Percentiles rank a stretch among this genome's conserved stretches.
phyloP scores from a whole-genome alignment of 1,139 yeast species.

The Blastobotrys malaysiensis region DNA sequence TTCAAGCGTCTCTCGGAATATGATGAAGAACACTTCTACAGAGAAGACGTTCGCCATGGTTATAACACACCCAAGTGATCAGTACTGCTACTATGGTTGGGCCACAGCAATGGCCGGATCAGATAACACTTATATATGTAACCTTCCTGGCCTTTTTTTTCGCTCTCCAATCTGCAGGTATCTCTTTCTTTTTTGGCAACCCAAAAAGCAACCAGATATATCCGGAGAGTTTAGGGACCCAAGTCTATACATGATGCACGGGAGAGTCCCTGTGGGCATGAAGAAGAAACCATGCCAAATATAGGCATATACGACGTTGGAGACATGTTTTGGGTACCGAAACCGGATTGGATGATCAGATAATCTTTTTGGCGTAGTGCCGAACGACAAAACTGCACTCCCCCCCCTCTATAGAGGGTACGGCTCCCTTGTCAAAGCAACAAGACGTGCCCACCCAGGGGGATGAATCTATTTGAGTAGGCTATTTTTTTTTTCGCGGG shows the following conservation, averaged over 20 bases:
- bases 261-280: background rate
- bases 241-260: background rate
- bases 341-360: background rate
- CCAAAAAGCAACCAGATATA: background rate
- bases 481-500: too few species aligned
- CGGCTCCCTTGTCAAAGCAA: too few species aligned
- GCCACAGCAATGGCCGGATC: background rate
- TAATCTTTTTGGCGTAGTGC: background rate
- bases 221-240: background rate
- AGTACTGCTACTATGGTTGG: background rate
- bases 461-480: too few species aligned
- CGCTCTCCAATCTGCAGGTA: background rate
- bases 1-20: conserved; percentile 85
- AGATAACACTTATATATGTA: conserved; percentile 2
- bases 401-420: background rate
- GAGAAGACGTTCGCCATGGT: conserved; percentile 37
- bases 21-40: conserved; percentile 65
- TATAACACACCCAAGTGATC: background rate
- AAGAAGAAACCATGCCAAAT: background rate
- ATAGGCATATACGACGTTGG: background rate
- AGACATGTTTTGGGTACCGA: background rate
- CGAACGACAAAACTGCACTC: background rate
- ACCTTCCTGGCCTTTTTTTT: background rate
- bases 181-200: background rate
- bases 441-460: too few species aligned